Percentiles rank a stretch among this genome's conserved stretches.
Evolutionary conservation across 2,329 filamentous ascomycete species (phyloP).

Genomic region (Botrytis porri): DNA sequence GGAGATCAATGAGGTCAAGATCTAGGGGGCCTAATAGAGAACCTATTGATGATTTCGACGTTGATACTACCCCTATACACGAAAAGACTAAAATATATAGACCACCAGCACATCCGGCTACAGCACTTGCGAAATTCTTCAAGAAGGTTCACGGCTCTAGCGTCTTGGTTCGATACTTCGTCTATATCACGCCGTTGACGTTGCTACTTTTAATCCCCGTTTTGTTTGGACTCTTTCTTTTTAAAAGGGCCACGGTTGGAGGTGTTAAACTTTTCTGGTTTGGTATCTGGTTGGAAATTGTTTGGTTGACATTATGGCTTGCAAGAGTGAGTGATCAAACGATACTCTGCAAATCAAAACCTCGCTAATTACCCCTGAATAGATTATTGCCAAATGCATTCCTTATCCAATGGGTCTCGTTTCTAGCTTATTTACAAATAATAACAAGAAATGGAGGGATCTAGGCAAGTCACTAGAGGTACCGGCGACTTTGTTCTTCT

Average conservation of each 20-base stretch:
- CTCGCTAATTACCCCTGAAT: slow-evolving; percentile 18
- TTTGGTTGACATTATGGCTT: slow-evolving; percentile 90
- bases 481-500: slow-evolving; percentile 82
- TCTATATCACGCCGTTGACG: slow-evolving; percentile 66
- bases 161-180: slow-evolving; percentile 65
- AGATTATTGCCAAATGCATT: slow-evolving; percentile 62
- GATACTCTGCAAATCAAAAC: neutral
- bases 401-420: slow-evolving; percentile 60
- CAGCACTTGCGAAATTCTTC: slow-evolving; percentile 60
- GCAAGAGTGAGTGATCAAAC: slow-evolving; percentile 48
- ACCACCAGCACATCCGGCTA: slow-evolving; percentile 60
- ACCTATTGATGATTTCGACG: slow-evolving; percentile 54
- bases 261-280: slow-evolving; percentile 86
- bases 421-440: slow-evolving; percentile 76
- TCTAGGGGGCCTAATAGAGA: slow-evolving; percentile 52
- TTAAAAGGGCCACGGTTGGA: slow-evolving; percentile 60
- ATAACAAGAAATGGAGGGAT: slow-evolving; percentile 89
- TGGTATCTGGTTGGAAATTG: slow-evolving; percentile 88
- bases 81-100: slow-evolving; percentile 64
- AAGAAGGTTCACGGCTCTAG: slow-evolving; percentile 64
- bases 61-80: slow-evolving; percentile 62
- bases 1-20: slow-evolving; percentile 36
- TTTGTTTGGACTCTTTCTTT: slow-evolving; percentile 60
- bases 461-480: slow-evolving; percentile 83
- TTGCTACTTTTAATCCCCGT: slow-evolving; percentile 65